Evolutionary conservation across 345 rosid species (phyloP).

Genomic region (Citrus sp.): DNA sequence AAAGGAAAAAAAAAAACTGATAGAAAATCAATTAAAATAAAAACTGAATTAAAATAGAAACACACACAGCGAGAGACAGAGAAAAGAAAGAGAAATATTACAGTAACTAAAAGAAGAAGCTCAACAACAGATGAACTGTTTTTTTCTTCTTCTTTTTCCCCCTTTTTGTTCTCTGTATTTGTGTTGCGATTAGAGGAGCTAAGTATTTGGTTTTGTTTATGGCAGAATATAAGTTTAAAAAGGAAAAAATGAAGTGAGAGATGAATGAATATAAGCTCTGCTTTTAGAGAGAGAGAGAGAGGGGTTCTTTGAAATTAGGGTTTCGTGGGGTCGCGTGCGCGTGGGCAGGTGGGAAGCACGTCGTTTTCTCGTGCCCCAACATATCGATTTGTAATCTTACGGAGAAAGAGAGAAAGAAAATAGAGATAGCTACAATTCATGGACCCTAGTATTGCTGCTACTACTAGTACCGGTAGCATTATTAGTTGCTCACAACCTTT

Average conservation of each 20-base stretch:
- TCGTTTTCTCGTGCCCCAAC: slow-evolving; percentile 40
- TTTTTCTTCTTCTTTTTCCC: background rate
- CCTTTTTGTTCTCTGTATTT: background rate
- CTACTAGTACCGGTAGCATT: background rate
- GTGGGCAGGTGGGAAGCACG: slow-evolving; percentile 53
- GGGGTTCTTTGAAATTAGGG: slow-evolving; percentile 43
- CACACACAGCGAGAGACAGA: background rate
- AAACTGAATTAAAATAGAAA: too few relatives aligned
- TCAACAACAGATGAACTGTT: slow-evolving; percentile 8
- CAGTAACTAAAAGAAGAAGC: slow-evolving; percentile 13
- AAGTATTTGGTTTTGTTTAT: background rate
- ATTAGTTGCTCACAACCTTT: slow-evolving; percentile 15
- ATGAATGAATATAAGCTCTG: slow-evolving; percentile 16
- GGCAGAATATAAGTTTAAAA: too few relatives aligned
- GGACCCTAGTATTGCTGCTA: background rate
- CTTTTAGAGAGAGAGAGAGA: slow-evolving; percentile 19
- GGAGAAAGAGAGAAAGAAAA: background rate
- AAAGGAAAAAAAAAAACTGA: background rate
- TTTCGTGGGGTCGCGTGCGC: slow-evolving; percentile 54
- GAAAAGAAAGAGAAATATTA: background rate
- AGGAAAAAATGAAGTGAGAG: too few relatives aligned
- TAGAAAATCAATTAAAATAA: slow-evolving; percentile 17
- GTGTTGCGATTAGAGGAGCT: slow-evolving; percentile 19
- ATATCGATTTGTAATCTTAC: slow-evolving; percentile 14
- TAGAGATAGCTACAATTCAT: background rate